These are phyloP conservation scores for Lecanicillium sp. DNA, from an alignment of 2,329 filamentous ascomycete species.

Conservation along the genomic window DNA sequence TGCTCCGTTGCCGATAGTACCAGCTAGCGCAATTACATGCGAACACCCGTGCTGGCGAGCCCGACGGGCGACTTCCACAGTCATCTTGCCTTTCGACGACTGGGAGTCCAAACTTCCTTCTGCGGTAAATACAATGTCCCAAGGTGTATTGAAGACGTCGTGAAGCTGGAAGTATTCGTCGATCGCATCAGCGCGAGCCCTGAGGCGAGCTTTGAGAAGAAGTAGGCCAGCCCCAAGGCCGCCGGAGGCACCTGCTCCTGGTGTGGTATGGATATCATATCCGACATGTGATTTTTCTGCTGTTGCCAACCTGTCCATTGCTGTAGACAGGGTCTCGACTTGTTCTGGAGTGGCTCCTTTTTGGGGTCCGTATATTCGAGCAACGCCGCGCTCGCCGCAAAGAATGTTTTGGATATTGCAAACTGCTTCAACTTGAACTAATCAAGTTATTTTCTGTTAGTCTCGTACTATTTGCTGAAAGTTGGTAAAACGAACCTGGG, in stretches of 20 bases:
- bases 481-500: constrained; percentile 28
- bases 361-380: constrained; percentile 41
- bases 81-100: constrained; percentile 43
- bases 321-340: constrained; percentile 30
- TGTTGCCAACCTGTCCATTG: constrained; percentile 32
- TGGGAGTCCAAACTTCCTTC: constrained; percentile 45
- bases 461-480: constrained; percentile 24
- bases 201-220: constrained; percentile 35
- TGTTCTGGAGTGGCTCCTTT: constrained; percentile 38
- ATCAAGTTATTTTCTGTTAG: constrained; percentile 19
- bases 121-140: constrained; percentile 42
- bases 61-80: constrained; percentile 39
- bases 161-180: constrained; percentile 41
- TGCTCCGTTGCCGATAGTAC: constrained; percentile 22
- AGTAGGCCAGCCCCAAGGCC: constrained; percentile 42
- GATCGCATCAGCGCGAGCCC: constrained; percentile 39
- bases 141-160: constrained; percentile 31
- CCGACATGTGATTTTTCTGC: constrained; percentile 25
- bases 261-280: constrained; percentile 25
- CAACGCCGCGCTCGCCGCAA: constrained; percentile 38
- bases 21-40: constrained; percentile 29
- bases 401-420: constrained; percentile 45
- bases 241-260: constrained; percentile 42
- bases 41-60: constrained; percentile 36
- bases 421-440: constrained; percentile 36